Evolutionary conservation across 2,329 filamentous ascomycete species (phyloP), one percentile per base, ranked within the genome.

Genomic region (Pseudopyricularia cyperi): DNA sequence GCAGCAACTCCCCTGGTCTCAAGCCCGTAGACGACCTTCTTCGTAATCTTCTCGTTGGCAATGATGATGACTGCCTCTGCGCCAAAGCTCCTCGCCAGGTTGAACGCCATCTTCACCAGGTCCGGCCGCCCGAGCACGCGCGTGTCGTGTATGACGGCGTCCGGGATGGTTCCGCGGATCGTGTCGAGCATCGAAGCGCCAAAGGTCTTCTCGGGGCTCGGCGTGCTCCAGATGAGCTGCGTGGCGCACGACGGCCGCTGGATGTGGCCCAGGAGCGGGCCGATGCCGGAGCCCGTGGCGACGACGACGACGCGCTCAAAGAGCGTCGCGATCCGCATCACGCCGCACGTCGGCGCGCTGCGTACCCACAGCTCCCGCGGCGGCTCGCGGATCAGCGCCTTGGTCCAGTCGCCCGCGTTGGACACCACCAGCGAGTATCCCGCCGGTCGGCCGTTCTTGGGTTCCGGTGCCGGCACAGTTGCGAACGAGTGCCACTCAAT

Each of bases 401-500:
- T 62, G 0, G 80, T 83, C 79, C 80, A 84, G 64, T 83, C 79
- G 5, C 80, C 80, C 7, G 78, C 79, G 52, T 75, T 76, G 51
- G 77, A 80, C 26, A 83, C 68, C 33, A 83, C 63, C 32, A 77
- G 64, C 1, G 75, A 79, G 63, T 78, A 82, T 14, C 57, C 73
- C 34, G 68, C 46, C 4, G 35, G 49, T 17, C 52, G 9, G 32
- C 53, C 26, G 34, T 46, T n/a, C 34, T 17, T 26, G 26, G 46
- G 42, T 14, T 50, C 59, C 3, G 71, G 66, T 53, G 74, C 70
- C 1, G 77, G 72, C 53, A 83, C 79, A 1, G 75, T 76, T 15
- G 79, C 80, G 60, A 84, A 84, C 8, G 73, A 69, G 63, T 84
- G 80, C 72, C 77, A 81, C 63, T 84, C 79, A 12, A 70, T 63